Percentiles rank a stretch among this genome's conserved stretches.
Conservation (phyloP, 2,329 filamentous ascomycete genomes). For the Pleoardoris graminearum region DNA sequence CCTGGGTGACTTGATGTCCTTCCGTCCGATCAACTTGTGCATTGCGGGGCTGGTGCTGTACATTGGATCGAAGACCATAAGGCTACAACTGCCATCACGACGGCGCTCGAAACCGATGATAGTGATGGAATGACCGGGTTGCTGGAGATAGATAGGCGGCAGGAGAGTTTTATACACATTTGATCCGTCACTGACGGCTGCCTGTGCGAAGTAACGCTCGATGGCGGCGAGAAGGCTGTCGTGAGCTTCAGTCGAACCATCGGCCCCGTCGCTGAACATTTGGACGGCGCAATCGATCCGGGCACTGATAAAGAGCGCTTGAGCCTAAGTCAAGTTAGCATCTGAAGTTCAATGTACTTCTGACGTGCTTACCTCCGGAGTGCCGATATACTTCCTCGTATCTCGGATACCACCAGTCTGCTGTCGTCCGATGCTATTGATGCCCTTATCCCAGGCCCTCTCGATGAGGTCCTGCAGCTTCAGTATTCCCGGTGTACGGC, state of each 20-base stretch:
- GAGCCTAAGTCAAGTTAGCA: slow-evolving; percentile 60
- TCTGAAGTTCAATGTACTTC: not conserved
- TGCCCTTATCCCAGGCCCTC: slow-evolving; percentile 81
- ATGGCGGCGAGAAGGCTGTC: slow-evolving; percentile 67
- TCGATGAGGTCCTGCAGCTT: slow-evolving; percentile 86
- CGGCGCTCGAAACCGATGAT: slow-evolving; percentile 81
- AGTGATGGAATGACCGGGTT: slow-evolving; percentile 87
- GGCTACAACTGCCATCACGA: slow-evolving; percentile 64
- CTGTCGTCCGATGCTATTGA: slow-evolving; percentile 71
- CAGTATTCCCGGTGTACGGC: slow-evolving; percentile 72
- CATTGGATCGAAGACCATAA: slow-evolving; percentile 88
- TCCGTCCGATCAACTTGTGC: slow-evolving; percentile 58
- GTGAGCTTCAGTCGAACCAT: slow-evolving; percentile 52
- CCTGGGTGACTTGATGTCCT: slow-evolving; percentile 52
- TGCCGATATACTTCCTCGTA: slow-evolving; percentile 96
- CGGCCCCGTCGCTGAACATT: slow-evolving; percentile 56
- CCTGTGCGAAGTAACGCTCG: slow-evolving; percentile 72
- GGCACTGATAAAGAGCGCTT: slow-evolving; percentile 74
- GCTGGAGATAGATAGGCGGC: slow-evolving; percentile 89
- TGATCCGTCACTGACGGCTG: slow-evolving; percentile 51
- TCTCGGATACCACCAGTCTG: slow-evolving; percentile 86
- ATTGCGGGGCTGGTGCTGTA: slow-evolving; percentile 71
- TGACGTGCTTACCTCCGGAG: slow-evolving; percentile 68
- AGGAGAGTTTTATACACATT: slow-evolving; percentile 73
- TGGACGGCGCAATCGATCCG: slow-evolving; percentile 60